Conservation (phyloP, 805 yeast genomes). For the Yarrowia divulgata region DNA sequence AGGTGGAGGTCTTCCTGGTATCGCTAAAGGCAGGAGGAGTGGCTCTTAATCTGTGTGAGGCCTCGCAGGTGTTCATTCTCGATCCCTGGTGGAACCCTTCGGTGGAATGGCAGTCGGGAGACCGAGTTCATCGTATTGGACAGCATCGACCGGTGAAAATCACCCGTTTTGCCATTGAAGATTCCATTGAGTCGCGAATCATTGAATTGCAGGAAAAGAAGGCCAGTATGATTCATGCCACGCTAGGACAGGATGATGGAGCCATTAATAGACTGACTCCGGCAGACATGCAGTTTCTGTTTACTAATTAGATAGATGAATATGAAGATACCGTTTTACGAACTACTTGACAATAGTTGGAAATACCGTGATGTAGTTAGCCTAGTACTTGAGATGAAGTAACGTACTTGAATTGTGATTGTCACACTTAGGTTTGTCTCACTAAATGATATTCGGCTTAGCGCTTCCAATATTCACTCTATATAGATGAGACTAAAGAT, state of each 20-base stretch:
- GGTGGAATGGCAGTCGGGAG: slow-evolving; percentile 98
- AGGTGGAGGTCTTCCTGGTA: slow-evolving; percentile 91
- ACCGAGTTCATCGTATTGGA: slow-evolving; percentile 96
- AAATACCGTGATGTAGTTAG: too few relatives aligned
- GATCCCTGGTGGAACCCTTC: slow-evolving; percentile 99
- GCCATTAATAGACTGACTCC: slow-evolving; percentile 91
- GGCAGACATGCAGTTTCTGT: slow-evolving; percentile 92
- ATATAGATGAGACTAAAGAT: too few relatives aligned
- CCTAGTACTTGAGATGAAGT: too few relatives aligned
- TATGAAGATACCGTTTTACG: not conserved
- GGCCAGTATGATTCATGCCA: slow-evolving; percentile 98
- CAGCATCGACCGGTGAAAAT: slow-evolving; percentile 93
- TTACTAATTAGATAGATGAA: slow-evolving; percentile 68
- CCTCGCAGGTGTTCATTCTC: slow-evolving; percentile 91
- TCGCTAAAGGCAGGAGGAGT: slow-evolving; percentile 99
- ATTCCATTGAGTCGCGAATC: slow-evolving; percentile 94
- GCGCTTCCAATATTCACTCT: too few relatives aligned
- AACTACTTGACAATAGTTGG: too few relatives aligned
- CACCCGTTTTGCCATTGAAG: slow-evolving; percentile 92
- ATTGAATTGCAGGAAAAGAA: slow-evolving; percentile 96
- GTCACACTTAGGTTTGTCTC: too few relatives aligned
- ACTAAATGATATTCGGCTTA: too few relatives aligned
- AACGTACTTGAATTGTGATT: too few relatives aligned
- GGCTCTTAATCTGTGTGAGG: slow-evolving; percentile 94
- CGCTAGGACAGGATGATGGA: slow-evolving; percentile 88